Evolutionary conservation across 352 stramenopile genomes (phyloP), one percentile per base, ranked within the genome.

Genomic region (Pelagophyceae sp.): DNA sequence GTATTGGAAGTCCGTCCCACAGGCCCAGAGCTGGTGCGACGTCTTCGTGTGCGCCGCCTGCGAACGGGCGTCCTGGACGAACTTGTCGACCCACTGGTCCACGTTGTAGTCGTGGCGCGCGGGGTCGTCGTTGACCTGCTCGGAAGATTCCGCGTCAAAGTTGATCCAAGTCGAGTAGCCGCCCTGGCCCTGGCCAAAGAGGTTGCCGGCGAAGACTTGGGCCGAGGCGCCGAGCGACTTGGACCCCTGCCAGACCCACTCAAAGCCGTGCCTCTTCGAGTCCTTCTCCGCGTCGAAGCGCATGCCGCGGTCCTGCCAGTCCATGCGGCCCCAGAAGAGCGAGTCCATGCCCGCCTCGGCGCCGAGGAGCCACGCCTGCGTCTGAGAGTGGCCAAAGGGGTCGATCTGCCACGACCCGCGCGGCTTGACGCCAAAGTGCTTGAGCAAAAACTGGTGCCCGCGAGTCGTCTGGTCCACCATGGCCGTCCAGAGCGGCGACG

Each of bases 391-490:
- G 6, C 90, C 95, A 79, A 98, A 99, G 29, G 96, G 96, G 86
- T 99, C 96, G 77, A 99, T 96, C 82, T 98, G 94, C 95, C 95
- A 99, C 25, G 91, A 94, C 38, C 98, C 96, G n/a, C 86, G 93
- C 19, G 96, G 95, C 63, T 92, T 92, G 27, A 93, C 70, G 31
- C 88, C 89, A 78, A 99, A 96, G 82, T 98, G 91, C 35, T 91
- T 79, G 76, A 91, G 89, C 51, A 99, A 85, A 80, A 99, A 95
- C 27, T 89, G 80, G 82, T 99, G 95, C 15, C 96, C 96, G 67
- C 97, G 92, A 25, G 95, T 95, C 1, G 94, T 99, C 83, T 99
- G 94, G 87, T 99, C 95, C 77, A 99, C 90, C 93, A 99, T 98
- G 32, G 91, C 94, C 38, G 95, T 93, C 81, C 95, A 98, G 85